Evolutionary conservation across 805 yeast species (phyloP).

Genomic region (Wickerhamomyces canadensis): DNA sequence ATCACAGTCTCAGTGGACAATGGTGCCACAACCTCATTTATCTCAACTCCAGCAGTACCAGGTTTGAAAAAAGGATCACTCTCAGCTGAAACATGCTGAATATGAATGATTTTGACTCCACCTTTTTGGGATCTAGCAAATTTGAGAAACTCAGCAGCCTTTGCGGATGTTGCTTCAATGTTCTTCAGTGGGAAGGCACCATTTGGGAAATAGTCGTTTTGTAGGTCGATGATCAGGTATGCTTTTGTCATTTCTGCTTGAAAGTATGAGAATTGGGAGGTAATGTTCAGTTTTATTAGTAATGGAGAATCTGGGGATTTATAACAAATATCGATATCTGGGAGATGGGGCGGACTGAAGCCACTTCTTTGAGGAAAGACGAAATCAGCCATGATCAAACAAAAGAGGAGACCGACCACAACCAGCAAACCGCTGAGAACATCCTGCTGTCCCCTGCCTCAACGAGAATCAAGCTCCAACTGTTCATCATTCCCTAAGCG

Average conservation of each 20-base stretch:
- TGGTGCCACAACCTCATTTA: slow-evolving; percentile 9
- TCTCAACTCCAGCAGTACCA: slow-evolving; percentile 9
- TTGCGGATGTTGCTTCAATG: slow-evolving; percentile 8
- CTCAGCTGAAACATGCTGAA: slow-evolving; percentile 8
- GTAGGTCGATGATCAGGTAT: slow-evolving; percentile 15
- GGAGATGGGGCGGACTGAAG: no score
- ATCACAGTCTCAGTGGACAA: slow-evolving; percentile 7
- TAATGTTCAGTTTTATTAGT: no score
- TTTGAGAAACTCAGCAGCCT: slow-evolving; percentile 9
- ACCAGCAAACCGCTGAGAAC: no score
- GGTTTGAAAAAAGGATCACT: slow-evolving; percentile 8
- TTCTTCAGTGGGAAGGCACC: slow-evolving; percentile 11
- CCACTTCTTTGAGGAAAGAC: no score
- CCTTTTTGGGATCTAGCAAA: slow-evolving; percentile 4
- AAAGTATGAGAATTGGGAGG: no score
- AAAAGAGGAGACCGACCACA: no score
- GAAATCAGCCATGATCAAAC: no score
- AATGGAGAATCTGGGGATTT: no score
- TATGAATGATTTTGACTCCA: slow-evolving; percentile 10
- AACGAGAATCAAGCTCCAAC: no score
- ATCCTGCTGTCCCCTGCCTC: no score
- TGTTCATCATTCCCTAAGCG: no score
- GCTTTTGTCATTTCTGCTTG: slow-evolving; percentile 6
- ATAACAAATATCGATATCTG: no score
- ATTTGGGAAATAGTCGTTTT: slow-evolving; percentile 16